phyloP scores from a whole-genome alignment of 2,329 filamentous ascomycete species.

The Penicillium sp. region DNA sequence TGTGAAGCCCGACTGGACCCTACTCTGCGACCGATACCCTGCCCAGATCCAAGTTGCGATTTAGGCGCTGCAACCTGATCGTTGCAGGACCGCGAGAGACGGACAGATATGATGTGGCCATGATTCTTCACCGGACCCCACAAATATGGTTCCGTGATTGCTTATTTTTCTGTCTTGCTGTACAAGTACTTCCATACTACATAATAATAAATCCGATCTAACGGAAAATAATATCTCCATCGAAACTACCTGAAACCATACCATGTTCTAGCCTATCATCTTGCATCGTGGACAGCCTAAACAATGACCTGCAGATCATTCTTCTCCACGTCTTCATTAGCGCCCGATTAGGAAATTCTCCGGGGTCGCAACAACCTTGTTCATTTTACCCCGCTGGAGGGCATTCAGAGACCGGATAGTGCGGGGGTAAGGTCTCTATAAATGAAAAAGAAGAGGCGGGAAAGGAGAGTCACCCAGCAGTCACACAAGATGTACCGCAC shows the following conservation, averaged over 20 bases:
- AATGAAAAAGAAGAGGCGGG: not conserved
- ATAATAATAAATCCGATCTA: not conserved
- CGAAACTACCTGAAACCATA: not conserved
- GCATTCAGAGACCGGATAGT: not conserved
- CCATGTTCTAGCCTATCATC: not conserved
- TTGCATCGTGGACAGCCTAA: not conserved
- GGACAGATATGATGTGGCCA: not conserved
- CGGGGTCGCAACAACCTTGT: not conserved
- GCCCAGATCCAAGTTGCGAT: not conserved
- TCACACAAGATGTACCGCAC: not conserved
- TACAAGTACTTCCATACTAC: slow-evolving; percentile 10
- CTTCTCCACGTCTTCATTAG: not conserved
- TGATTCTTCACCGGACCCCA: not conserved
- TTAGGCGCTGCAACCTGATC: not conserved
- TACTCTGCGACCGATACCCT: not conserved
- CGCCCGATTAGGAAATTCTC: slow-evolving; percentile 9
- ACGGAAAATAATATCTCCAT: not conserved
- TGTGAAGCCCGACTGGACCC: not conserved
- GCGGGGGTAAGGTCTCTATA: not conserved
- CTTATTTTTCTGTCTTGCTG: slow-evolving; percentile 1
- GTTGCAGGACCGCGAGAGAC: not conserved
- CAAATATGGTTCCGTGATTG: not conserved
- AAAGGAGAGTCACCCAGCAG: not conserved
- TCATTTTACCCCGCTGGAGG: slow-evolving; percentile 5
- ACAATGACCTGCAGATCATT: not conserved